Evolutionary conservation across 2,329 filamentous ascomycete genomes (phyloP).

Genomic region (Sclerotinia minor): DNA sequence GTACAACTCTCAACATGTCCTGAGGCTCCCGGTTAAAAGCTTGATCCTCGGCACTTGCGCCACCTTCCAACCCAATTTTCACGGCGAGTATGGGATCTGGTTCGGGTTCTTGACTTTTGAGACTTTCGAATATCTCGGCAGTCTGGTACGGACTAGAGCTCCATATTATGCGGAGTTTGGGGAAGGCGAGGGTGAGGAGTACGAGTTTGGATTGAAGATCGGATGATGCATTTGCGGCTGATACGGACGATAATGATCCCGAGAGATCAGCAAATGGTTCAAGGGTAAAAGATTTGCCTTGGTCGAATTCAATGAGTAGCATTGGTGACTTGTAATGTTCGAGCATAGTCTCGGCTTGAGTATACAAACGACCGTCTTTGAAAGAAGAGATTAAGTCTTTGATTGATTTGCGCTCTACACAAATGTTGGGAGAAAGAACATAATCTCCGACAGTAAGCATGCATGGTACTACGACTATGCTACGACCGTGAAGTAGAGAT

Average conservation of each 20-base stretch:
- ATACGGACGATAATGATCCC: conserved; percentile 62
- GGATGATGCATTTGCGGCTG: conserved; percentile 59
- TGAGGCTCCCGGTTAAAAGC: conserved; percentile 82
- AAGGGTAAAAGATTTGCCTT: conserved; percentile 94
- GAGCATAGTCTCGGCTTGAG: conserved; percentile 91
- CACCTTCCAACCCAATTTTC: conserved; percentile 71
- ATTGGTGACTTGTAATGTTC: conserved; percentile 87
- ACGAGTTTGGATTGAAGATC: conserved; percentile 92
- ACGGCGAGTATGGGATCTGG: conserved; percentile 89
- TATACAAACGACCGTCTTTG: conserved; percentile 86
- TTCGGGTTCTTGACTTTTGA: conserved; percentile 87
- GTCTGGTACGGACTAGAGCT: conserved; percentile 91
- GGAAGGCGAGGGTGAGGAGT: conserved; percentile 88
- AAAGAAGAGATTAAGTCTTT: conserved; percentile 90
- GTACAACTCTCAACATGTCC: conserved; percentile 84
- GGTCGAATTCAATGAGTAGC: conserved; percentile 96
- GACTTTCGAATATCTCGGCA: conserved; percentile 90
- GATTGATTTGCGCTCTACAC: conserved; percentile 91
- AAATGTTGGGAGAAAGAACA: conserved; percentile 85
- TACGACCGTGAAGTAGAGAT: conserved; percentile 84
- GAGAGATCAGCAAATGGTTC: conserved; percentile 73
- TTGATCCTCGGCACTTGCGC: conserved; percentile 62
- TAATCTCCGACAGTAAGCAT: conserved; percentile 98
- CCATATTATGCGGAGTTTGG: conserved; percentile 89
- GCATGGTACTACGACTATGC: conserved; percentile 86